Evolutionary conservation across 1,284 basidiomycete species (phyloP), one percentile per base, ranked within the genome.

Genomic region (Tylopilus sp.): DNA sequence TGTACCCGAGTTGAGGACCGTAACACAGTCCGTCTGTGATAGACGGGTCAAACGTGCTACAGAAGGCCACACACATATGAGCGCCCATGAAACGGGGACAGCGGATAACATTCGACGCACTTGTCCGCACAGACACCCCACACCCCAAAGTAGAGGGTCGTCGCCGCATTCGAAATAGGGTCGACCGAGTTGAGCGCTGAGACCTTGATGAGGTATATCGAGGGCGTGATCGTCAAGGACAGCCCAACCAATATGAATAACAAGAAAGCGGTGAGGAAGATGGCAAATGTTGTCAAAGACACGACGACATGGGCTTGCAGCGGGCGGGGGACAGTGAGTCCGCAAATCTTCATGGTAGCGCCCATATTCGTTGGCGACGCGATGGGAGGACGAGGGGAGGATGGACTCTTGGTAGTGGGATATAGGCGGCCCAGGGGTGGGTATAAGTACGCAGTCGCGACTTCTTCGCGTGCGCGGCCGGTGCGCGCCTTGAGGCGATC

Each of bases 181-280:
- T 79, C 74, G 41, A 67, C 68, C 16, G 75, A 69, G 4, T 75
- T 70, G 9, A 79, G 63, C 6, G 88, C 85, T 33, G 83, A 73
- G 61, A 95, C 78, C 53, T 82, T 73, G 56, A 95, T 80, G 33
- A 95, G 82, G 77, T 91, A 93, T 54, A 95, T 86, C 41, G 87
- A 76, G 75, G 91, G 91, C 77, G 91, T 88, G 77, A 95, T 90
- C 4, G 93, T 88, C 32, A 91, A 78, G 9, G 92, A 94, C 66
- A 95, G 79, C 7, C 89, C 91, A 61, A 92, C 89, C 63, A 95
- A 84, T 32, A 95, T 82, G 64, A 91, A 86, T 57, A 95, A 85
- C n/a, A 92, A 57, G 77, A 91, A 93, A 10, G 89, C 84, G 5
- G 77, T 71, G 63, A 91, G 72, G 57, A 89, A 84, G 29, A 87